Base-by-base conservation (phyloP, 1,139 yeast genomes). In the Lodderomyces parapsilosis region DNA sequence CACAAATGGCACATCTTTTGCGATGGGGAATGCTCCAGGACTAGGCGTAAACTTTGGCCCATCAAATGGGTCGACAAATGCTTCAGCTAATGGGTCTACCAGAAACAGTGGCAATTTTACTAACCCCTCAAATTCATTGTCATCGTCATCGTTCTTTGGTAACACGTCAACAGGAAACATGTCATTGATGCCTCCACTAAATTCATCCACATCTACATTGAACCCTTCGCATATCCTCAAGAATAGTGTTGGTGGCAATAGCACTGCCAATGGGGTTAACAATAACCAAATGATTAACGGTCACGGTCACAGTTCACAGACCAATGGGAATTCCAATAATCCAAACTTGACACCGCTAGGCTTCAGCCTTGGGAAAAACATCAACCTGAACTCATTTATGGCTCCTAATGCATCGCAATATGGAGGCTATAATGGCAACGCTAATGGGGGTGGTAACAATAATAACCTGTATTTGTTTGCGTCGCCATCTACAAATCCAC, bases 221-320 rank as follows among this genome's bases (percentile, higher is more conserved):
- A 63, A 62, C 40, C 68, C 68, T 2, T 56, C 63, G 0, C 57
- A 56, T 44, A 39, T 39, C 2, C 37, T 39, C 20, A 39, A 23
- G 25, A 31, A 39, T 22, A 22, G 32, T 6, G 28, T 13, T n/a
- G 17, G 31, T 9, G 13, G 17, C 10, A 24, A 17, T 9, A 36
- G 17, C 32, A 36, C 14, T 15, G 10, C 14, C 19, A 30, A 30
- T 13, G 17, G 17, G 17, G 5, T n/a, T 5, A 27, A 8, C 31
- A 27, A 27, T n/a, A 13, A n/a, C 8, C 31, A 5, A 9, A 27
- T 27, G 31, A 27, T 27, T 14, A 27, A n/a, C 13, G 13, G n/a
- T 17, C 31, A 32, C 22, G 5, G 14, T 34, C 27, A 11, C 25
- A 34, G 19, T 34, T 34, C 37, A n/a, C 36, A 32, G 10, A 7